These are phyloP conservation scores for Groenewaldozyma sp. DNA, from an alignment of 1,139 yeast species.

Conservation along the genomic window DNA sequence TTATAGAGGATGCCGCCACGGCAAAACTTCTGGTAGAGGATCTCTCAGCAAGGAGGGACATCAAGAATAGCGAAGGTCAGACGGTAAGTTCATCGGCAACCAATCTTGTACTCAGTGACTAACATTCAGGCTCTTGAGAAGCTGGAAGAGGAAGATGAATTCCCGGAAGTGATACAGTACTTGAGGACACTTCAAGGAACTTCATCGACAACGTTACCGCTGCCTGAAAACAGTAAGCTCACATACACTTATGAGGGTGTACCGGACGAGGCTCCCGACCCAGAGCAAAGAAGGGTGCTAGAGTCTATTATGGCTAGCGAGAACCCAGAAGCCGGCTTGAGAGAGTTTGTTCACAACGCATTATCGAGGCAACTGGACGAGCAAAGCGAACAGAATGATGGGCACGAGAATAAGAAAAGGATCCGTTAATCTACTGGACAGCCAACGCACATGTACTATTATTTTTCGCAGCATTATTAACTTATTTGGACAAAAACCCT, in stretches of 20 bases:
- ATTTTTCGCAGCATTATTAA: too few relatives aligned
- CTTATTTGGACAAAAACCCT: slow-evolving; percentile 27
- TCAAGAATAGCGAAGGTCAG: slow-evolving; percentile 62
- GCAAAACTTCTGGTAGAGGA: slow-evolving; percentile 61
- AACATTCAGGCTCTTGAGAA: slow-evolving; percentile 9
- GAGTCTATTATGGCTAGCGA: slow-evolving; percentile 69
- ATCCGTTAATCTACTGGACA: neutral
- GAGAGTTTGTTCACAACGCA: slow-evolving; percentile 56
- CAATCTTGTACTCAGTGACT: too few relatives aligned
- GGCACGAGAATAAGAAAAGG: slow-evolving; percentile 5
- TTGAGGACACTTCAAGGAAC: slow-evolving; percentile 36
- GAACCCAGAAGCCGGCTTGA: slow-evolving; percentile 67
- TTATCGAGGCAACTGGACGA: slow-evolving; percentile 42
- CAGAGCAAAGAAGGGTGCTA: slow-evolving; percentile 52
- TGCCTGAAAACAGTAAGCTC: slow-evolving; percentile 12
- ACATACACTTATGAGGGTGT: slow-evolving; percentile 19
- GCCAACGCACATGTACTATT: neutral
- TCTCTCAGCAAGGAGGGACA: slow-evolving; percentile 53
- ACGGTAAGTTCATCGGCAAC: slow-evolving; percentile 40
- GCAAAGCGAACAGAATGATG: slow-evolving; percentile 8
- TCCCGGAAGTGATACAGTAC: slow-evolving; percentile 65
- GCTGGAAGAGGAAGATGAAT: slow-evolving; percentile 73
- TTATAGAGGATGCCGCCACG: slow-evolving; percentile 50
- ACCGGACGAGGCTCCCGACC: slow-evolving; percentile 32
- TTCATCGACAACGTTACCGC: neutral